Evolutionary conservation across 768 basidiomycete genomes (phyloP), one percentile per base, ranked within the genome.

Genomic region (Mycena epipterygia): DNA sequence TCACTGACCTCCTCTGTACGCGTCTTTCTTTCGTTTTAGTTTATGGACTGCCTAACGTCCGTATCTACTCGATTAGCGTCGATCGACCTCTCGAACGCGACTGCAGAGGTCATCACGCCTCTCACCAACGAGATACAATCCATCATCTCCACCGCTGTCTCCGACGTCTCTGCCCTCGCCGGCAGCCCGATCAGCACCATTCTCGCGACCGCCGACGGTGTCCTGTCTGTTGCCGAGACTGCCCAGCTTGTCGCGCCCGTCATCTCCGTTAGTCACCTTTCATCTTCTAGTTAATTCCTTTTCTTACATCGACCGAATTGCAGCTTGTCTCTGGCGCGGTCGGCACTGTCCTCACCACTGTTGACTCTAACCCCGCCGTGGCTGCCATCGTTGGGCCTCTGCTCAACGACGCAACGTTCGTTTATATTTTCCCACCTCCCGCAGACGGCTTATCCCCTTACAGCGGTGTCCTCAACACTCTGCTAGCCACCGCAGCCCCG

Each of bases 121-220:
- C 37, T 73, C 44, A 62, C 68, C 7, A 14, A 13, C 23, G 4
- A 73, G 46, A 29, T 73, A 23, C 12, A 25, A 21, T 16, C 37
- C 21, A 48, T 70, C 53, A 19, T 73, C 39, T 5, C 6, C 0
- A 46, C 39, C 27, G 68, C 64, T 6, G 64, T 73, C 13, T 8
- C 55, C 21, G 37, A 73, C 42, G 35, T 67, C 30, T 44, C 16
- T 29, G 68, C 57, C 33, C 72, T 73, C 25, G 68, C 68, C 12
- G 72, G 72, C 51, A 39, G 5, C 27, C 64, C 68, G 14, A 21
- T 67, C 52, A 30, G 25, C 60, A 49, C 48, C 14, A 42, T 73
- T 55, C 72, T 73, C 33, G 44, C 64, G 9, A 69, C 72, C 16
- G 67, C 61, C 13, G 68, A 73, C 32, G 72, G 68, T 12, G 64